These are phyloP conservation scores for Paramecium octaurelia DNA, from an alignment of 73 alveolate genomes.

Conservation along the genomic window DNA sequence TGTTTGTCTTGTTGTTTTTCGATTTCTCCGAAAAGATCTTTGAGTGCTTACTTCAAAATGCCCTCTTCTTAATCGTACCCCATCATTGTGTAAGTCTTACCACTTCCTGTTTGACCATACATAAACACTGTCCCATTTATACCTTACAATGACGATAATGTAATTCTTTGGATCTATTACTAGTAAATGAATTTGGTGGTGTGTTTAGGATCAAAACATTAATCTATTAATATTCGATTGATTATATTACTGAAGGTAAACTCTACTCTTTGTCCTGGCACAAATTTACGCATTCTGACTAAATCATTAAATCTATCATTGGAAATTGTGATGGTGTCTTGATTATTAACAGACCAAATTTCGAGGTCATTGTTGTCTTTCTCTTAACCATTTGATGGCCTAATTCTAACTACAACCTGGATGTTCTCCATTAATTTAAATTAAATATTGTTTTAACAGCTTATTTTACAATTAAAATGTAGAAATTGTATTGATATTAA, in stretches of 20 bases:
- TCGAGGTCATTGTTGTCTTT: conserved; percentile 36
- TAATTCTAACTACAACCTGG: conserved; percentile 1
- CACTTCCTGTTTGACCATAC: conserved; percentile 73
- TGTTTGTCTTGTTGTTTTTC: conserved; percentile 34
- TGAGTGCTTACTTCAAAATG: conserved; percentile 63
- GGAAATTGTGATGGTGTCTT: background rate
- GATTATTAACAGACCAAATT: conserved; percentile 26
- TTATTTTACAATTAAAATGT: background rate
- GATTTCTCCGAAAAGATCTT: conserved; percentile 67
- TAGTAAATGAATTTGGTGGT: conserved; percentile 47
- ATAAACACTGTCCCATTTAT: conserved; percentile 72
- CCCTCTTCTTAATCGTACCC: conserved; percentile 71
- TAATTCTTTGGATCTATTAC: conserved; percentile 60
- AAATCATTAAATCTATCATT: conserved; percentile 49
- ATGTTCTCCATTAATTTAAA: conserved; percentile 30
- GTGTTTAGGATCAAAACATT: conserved; percentile 63
- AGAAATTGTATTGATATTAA: background rate
- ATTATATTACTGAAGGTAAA: background rate
- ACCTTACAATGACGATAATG: conserved; percentile 66
- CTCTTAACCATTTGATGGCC: conserved; percentile 25
- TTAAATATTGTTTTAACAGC: background rate
- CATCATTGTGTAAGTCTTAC: conserved; percentile 73
- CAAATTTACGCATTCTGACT: conserved; percentile 46
- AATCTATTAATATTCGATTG: conserved; percentile 38
- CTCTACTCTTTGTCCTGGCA: conserved; percentile 38